These are phyloP conservation scores for Camelina sativa DNA, from an alignment of 345 rosid genomes.

Conservation along the genomic window DNA sequence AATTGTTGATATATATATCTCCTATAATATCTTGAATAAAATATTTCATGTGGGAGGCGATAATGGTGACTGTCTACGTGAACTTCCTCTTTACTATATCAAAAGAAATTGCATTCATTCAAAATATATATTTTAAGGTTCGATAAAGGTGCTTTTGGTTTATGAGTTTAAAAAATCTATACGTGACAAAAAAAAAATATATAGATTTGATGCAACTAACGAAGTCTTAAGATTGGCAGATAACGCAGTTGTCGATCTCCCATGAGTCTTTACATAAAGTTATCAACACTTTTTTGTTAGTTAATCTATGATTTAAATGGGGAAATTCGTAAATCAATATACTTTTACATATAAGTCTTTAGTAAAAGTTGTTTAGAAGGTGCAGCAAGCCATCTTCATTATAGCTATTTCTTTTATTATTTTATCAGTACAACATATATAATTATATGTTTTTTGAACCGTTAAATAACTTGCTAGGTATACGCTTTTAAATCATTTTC, in stretches of 20 bases:
- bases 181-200: neutral
- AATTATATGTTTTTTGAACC: too few relatives aligned
- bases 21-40: too few relatives aligned
- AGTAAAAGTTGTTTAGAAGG: neutral
- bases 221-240: constrained; percentile 27
- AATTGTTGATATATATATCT: too few relatives aligned
- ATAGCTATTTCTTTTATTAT: neutral
- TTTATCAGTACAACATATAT: neutral
- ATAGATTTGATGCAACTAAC: neutral
- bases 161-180: neutral
- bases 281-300: neutral
- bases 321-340: constrained; percentile 29
- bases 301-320: constrained; percentile 26
- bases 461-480: neutral
- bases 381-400: constrained; percentile 7
- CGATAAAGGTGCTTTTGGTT: constrained; percentile 30
- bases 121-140: constrained; percentile 11
- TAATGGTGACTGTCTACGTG: constrained; percentile 42
- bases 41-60: constrained; percentile 11
- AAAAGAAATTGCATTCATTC: constrained; percentile 21
- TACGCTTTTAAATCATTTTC: neutral
- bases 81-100: constrained; percentile 35
- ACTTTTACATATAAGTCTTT: neutral
- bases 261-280: constrained; percentile 8
- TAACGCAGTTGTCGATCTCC: constrained; percentile 45